A percentile compares a stretch with the other conserved stretches of the same genome.
phyloP scores from a whole-genome alignment of 2,329 filamentous ascomycete genomes.

The Phialophora verrucosa region DNA sequence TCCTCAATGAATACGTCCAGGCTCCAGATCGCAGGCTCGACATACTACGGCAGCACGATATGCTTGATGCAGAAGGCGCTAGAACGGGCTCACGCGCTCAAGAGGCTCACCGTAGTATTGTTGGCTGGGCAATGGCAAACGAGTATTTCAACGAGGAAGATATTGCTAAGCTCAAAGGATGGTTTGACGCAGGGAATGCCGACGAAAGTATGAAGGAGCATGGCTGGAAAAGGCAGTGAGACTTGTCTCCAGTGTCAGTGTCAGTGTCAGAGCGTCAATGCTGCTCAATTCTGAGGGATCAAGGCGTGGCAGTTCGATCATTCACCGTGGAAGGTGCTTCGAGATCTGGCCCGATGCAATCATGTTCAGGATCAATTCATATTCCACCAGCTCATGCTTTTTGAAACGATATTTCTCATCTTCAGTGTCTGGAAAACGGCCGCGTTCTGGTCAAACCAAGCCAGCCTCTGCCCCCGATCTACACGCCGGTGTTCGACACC shows the following conservation, averaged over 20 bases:
- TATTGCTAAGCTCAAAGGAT: conserved; percentile 15
- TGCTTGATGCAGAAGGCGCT: conserved; percentile 12
- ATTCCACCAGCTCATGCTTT: conserved; percentile 11
- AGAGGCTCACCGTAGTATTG: conserved; percentile 14
- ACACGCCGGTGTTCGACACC: conserved; percentile 7
- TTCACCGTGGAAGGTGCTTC: conserved; percentile 7
- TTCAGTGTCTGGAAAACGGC: conserved; percentile 12
- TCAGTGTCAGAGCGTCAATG: too few relatives aligned
- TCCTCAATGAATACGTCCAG: conserved; percentile 15
- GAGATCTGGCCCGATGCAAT: conserved; percentile 12
- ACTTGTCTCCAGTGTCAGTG: conserved; percentile 13
- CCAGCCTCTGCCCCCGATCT: conserved; percentile 7
- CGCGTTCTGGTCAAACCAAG: conserved; percentile 11
- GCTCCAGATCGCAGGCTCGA: conserved; percentile 15
- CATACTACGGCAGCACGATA: conserved; percentile 6
- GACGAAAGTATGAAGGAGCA: conserved; percentile 10
- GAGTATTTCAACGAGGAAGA: conserved; percentile 15
- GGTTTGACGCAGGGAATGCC: conserved; percentile 12
- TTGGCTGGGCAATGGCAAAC: conserved; percentile 14
- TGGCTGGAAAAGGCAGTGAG: conserved; percentile 14
- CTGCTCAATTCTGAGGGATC: conserved; percentile 8
- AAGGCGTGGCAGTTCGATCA: too few relatives aligned
- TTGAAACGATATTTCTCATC: conserved; percentile 8
- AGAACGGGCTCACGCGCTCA: conserved; percentile 11
- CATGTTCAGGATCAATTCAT: conserved; percentile 12